Evolutionary conservation across 768 basidiomycete species (phyloP), one percentile per base, ranked within the genome.

Genomic region (Tubosaeta sp.): DNA sequence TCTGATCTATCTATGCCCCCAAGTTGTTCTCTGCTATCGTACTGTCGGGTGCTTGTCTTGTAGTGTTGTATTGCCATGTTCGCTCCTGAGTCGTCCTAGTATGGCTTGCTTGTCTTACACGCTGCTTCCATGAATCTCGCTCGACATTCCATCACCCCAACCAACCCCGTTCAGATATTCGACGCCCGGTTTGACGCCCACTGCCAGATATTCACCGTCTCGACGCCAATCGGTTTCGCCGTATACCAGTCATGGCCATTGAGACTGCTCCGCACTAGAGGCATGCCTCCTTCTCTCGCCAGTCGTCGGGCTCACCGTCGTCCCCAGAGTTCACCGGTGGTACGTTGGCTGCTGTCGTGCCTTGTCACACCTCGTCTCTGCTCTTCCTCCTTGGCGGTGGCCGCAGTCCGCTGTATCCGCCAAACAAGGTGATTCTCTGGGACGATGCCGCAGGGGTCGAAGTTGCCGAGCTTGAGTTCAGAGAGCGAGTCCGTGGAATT

Each of bases 371-470:
- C 11, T 84, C 90, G 11, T 91, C 90, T 52, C 72, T 94, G 19
- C 74, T 94, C 44, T 92, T 93, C 68, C 82, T 94, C 42, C 75
- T 93, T 48, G 92, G 92, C 44, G 92, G 92, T 40, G 90, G 92
- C 34, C 79, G 84, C 48, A 92, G 88, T 66, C 92, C 92, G 27
- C 79, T 86, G 10, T 94, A 93, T 69, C 88, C 93, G 25, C 88
- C 87, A 25, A 94, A 94, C 71, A 94, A 95, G 72, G 88, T 94
- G 48, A 76, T 94, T 56, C 67, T 95, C 47, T 94, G 90, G 90
- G 87, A 94, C 68, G 91, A 91, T 69, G 78, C 77, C 3, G 70
- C 79, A 4, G 81, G 81, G n/a, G 72, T 73, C 53, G 88, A 93
- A 64, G 86, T 91, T 44, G 90, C 88, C 32, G 90, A 94, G 66